phyloP scores from a whole-genome alignment of 805 yeast species.

The Dipodascus albidus region DNA sequence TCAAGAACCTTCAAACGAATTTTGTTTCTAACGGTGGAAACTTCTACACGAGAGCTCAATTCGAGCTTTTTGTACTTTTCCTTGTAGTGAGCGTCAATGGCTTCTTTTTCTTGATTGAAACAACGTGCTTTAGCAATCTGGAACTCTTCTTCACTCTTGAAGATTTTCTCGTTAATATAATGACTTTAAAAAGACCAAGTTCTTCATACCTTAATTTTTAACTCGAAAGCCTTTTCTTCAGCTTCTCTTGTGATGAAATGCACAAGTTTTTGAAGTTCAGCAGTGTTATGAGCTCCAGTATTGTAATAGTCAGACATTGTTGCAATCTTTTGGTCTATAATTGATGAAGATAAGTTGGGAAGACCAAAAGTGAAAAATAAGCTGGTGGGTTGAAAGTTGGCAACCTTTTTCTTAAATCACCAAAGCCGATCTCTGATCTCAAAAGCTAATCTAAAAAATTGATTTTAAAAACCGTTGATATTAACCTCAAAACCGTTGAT shows the following conservation, averaged over 20 bases:
- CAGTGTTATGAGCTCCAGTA: constrained; percentile 69
- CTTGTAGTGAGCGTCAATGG: constrained; percentile 72
- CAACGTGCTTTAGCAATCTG: constrained; percentile 94
- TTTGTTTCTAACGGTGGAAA: constrained; percentile 91
- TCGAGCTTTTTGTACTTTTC: constrained; percentile 82
- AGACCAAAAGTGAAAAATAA: not conserved
- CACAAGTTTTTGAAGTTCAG: constrained; percentile 95
- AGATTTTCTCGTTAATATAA: not conserved
- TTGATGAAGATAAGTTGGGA: not conserved
- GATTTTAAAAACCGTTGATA: too few relatives aligned
- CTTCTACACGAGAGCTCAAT: constrained; percentile 88
- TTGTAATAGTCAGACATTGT: not conserved
- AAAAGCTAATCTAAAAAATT: too few relatives aligned
- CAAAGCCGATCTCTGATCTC: too few relatives aligned
- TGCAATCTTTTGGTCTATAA: not conserved
- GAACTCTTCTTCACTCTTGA: constrained; percentile 87
- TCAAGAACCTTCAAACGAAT: constrained; percentile 83
- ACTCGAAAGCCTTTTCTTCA: constrained; percentile 95
- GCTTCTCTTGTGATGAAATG: constrained; percentile 99
- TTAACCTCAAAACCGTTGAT: too few relatives aligned
- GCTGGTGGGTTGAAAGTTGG: not conserved
- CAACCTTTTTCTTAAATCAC: too few relatives aligned
- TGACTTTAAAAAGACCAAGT: not conserved
- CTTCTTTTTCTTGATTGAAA: constrained; percentile 83
- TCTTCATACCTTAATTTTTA: constrained; percentile 60